These are phyloP conservation scores for Hanseniaspora pseudoguilliermondii DNA, from an alignment of 805 yeast genomes.

Conservation along the genomic window DNA sequence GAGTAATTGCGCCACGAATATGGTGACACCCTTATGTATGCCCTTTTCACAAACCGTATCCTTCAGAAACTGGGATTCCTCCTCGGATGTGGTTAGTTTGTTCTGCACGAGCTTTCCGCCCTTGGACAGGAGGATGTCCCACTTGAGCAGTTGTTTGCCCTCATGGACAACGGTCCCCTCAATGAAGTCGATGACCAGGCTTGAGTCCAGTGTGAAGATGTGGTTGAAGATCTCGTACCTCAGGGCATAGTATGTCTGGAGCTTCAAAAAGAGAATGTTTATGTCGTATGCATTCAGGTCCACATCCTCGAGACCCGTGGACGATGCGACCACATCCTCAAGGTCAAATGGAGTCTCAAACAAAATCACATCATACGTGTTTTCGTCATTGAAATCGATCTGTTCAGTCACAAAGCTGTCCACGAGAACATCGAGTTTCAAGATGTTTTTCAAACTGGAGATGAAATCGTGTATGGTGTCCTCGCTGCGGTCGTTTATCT, in stretches of 20 bases:
- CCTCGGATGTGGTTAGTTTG: neutral
- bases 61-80: neutral
- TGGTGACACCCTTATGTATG: conserved; percentile 1
- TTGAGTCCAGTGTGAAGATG: neutral
- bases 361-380: neutral
- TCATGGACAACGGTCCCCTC: neutral
- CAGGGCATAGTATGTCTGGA: neutral
- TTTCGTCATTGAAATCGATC: neutral
- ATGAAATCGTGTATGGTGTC: neutral
- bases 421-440: neutral
- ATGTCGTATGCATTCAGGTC: neutral
- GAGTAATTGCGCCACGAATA: neutral
- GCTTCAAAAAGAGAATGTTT: neutral
- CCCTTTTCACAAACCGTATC: neutral
- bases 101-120: neutral
- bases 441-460: neutral
- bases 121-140: neutral
- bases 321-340: neutral
- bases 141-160: neutral
- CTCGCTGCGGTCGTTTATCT: neutral
- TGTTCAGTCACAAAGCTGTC: conserved; percentile 5
- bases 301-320: neutral
- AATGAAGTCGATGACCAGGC: neutral
- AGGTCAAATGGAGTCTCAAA: neutral
- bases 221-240: neutral